These are phyloP conservation scores for Phyllosticta citrichinensis DNA, from an alignment of 2,329 filamentous ascomycete genomes.

Conservation along the genomic window DNA sequence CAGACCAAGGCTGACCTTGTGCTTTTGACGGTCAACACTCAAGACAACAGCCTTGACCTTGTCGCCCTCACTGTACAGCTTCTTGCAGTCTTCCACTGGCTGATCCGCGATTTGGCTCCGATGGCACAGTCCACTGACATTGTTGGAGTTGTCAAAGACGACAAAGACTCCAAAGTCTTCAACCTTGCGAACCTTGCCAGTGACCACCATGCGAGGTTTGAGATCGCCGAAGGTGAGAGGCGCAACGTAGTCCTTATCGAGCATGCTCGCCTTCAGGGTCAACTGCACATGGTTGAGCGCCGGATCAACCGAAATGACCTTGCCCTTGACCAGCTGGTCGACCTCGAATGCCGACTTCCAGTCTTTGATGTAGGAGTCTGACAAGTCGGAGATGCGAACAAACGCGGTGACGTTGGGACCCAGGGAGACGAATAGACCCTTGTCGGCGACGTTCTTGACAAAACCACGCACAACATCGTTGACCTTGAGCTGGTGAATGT, in stretches of 20 bases:
- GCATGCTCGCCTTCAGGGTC: slow-evolving; percentile 74
- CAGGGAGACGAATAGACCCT: slow-evolving; percentile 77
- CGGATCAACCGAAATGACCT: slow-evolving; percentile 63
- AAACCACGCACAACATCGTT: slow-evolving; percentile 84
- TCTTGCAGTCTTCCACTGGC: slow-evolving; percentile 67
- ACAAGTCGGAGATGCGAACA: slow-evolving; percentile 78
- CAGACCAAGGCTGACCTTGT: slow-evolving; percentile 77
- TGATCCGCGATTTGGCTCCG: slow-evolving; percentile 81
- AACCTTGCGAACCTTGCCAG: slow-evolving; percentile 84
- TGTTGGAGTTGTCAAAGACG: slow-evolving; percentile 73
- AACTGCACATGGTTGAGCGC: slow-evolving; percentile 66
- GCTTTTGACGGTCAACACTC: slow-evolving; percentile 62
- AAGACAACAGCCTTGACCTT: slow-evolving; percentile 85
- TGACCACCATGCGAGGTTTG: slow-evolving; percentile 69
- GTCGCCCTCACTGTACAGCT: slow-evolving; percentile 84
- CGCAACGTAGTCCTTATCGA: slow-evolving; percentile 69
- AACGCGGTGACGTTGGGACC: slow-evolving; percentile 73
- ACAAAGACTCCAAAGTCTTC: slow-evolving; percentile 95
- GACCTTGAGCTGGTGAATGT: slow-evolving; percentile 58
- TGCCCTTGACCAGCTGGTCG: slow-evolving; percentile 83
- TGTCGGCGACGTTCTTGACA: slow-evolving; percentile 79
- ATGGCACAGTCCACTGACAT: slow-evolving; percentile 89
- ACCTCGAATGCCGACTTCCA: slow-evolving; percentile 86
- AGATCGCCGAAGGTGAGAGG: slow-evolving; percentile 68
- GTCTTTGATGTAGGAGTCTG: slow-evolving; percentile 84